phyloP scores from a whole-genome alignment of 108 stramenopile genomes.

The Thalassiosira profunda region DNA sequence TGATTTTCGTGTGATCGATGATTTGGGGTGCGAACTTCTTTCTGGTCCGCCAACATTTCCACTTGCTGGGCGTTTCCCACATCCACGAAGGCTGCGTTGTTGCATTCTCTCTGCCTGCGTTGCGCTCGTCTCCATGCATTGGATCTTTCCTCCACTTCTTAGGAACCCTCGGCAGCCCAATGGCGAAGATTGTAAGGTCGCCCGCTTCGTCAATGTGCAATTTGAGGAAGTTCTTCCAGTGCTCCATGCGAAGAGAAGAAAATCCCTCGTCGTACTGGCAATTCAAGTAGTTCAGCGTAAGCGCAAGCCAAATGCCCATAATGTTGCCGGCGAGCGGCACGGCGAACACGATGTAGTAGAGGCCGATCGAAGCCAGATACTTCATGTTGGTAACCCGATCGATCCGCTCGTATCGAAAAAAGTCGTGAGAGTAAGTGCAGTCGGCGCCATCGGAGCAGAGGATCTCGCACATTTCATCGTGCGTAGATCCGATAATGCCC shows the following conservation, averaged over 20 bases:
- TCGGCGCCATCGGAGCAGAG: conserved; percentile 39
- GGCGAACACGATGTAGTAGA: conserved; percentile 57
- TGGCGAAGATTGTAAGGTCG: conserved; percentile 59
- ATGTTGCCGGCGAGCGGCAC: conserved; percentile 57
- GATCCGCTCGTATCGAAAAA: conserved; percentile 35
- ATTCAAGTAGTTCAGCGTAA: conserved; percentile 53
- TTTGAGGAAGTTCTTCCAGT: conserved; percentile 61
- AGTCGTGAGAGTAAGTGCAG: conserved; percentile 39
- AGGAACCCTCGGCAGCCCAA: conserved; percentile 66
- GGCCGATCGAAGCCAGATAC: conserved; percentile 44
- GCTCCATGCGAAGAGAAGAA: conserved; percentile 52
- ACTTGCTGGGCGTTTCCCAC: conserved; percentile 56
- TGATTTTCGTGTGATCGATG: conserved; percentile 48
- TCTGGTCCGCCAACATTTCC: conserved; percentile 39
- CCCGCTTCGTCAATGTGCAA: conserved; percentile 48
- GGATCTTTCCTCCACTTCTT: conserved; percentile 58
- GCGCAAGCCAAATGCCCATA: conserved; percentile 57
- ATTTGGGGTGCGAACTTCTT: conserved; percentile 47
- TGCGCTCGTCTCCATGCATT: conserved; percentile 27
- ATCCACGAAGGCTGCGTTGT: conserved; percentile 42
- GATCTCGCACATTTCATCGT: conserved; percentile 46
- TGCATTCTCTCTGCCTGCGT: background rate
- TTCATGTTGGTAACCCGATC: conserved; percentile 38
- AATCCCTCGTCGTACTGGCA: conserved; percentile 62
- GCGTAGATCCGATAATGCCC: conserved; percentile 46